phyloP scores from a whole-genome alignment of 495 filamentous ascomycete genomes.

The Lophium mytilinum region DNA sequence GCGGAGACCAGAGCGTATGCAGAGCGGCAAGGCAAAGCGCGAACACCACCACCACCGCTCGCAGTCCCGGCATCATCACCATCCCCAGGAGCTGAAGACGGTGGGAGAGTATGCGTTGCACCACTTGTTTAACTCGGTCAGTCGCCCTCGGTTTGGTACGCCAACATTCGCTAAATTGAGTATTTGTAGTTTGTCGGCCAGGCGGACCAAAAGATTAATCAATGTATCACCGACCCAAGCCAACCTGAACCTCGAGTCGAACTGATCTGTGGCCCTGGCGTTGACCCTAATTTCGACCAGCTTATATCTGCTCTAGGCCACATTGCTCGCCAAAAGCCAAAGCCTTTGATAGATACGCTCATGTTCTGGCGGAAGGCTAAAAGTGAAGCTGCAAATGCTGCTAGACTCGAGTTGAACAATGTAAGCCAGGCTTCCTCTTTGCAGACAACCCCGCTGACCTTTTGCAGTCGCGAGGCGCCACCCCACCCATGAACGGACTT shows the following conservation, averaged over 20 bases:
- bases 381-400: slow-evolving; percentile 68
- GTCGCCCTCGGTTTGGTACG: slow-evolving; percentile 22
- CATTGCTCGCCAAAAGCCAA: slow-evolving; percentile 88
- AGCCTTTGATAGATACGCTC: slow-evolving; percentile 89
- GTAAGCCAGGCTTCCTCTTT: slow-evolving; percentile 32
- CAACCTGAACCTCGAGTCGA: slow-evolving; percentile 77
- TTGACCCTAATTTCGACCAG: slow-evolving; percentile 88
- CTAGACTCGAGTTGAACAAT: slow-evolving; percentile 55
- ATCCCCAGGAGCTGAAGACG: slow-evolving; percentile 69
- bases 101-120: slow-evolving; percentile 95
- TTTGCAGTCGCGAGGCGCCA: slow-evolving; percentile 18
- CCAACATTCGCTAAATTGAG: slow-evolving; percentile 11
- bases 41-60: slow-evolving; percentile 73
- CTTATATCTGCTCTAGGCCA: slow-evolving; percentile 86
- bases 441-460: not conserved
- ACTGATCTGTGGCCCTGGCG: slow-evolving; percentile 77
- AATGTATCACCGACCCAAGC: slow-evolving; percentile 64
- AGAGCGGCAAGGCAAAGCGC: slow-evolving; percentile 54
- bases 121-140: slow-evolving; percentile 85
- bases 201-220: slow-evolving; percentile 87
- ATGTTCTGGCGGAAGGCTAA: slow-evolving; percentile 97
- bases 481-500: slow-evolving; percentile 12
- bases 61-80: slow-evolving; percentile 63
- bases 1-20: slow-evolving; percentile 51
- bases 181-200: slow-evolving; percentile 60